Conservation (phyloP, 2,329 filamentous ascomycete genomes). For the Metarhizium brunneum region DNA sequence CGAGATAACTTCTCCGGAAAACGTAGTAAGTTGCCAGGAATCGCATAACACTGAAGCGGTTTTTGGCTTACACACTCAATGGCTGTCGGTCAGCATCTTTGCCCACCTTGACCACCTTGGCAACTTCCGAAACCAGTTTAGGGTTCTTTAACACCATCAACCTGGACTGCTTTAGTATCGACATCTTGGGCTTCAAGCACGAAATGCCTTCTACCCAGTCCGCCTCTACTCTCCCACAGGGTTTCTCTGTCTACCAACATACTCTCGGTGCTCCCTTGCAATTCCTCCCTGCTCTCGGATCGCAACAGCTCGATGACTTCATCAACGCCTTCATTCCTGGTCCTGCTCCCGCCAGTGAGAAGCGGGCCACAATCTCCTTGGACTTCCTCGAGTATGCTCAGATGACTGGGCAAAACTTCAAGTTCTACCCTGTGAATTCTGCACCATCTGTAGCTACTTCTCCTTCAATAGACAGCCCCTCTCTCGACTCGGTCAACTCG, state of each 20-base stretch:
- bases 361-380: conserved; percentile 47
- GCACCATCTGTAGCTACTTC: conserved; percentile 26
- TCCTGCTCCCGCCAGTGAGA: conserved; percentile 43
- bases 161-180: not conserved
- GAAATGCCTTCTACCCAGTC: conserved; percentile 17
- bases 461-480: conserved; percentile 30
- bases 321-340: conserved; percentile 50
- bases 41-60: not conserved
- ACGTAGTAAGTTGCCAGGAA: not conserved
- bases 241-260: conserved; percentile 53
- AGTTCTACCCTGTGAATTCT: conserved; percentile 47
- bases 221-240: conserved; percentile 25
- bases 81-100: not conserved
- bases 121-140: not conserved
- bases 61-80: conserved; percentile 2
- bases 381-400: conserved; percentile 49
- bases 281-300: conserved; percentile 57
- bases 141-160: conserved; percentile 4
- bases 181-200: not conserved
- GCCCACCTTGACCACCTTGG: not conserved
- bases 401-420: conserved; percentile 47
- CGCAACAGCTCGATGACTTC: conserved; percentile 50
- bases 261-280: conserved; percentile 47
- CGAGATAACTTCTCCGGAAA: not conserved
- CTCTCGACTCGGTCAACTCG: conserved; percentile 36